Percentiles rank a stretch among this genome's conserved stretches.
Conservation (phyloP, 768 basidiomycete genomes). For the Leccinum disarticulatum region DNA sequence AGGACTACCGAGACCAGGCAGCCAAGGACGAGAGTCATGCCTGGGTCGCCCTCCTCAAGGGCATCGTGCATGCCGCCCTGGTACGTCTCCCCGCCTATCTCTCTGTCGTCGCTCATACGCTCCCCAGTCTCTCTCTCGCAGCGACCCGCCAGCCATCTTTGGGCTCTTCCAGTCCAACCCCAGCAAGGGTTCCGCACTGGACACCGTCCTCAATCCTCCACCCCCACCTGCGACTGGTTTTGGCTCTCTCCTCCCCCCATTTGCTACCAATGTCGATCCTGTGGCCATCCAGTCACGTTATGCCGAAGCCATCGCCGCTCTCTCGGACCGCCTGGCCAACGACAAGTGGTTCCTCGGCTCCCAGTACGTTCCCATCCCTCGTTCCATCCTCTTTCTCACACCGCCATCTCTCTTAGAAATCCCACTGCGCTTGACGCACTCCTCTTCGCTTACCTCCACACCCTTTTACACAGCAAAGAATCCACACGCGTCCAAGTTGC, state of each 20-base stretch:
- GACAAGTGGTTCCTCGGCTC: slow-evolving; percentile 85
- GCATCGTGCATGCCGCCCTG: slow-evolving; percentile 72
- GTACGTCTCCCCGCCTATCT: slow-evolving; percentile 37
- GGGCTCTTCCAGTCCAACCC: slow-evolving; percentile 41
- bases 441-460: slow-evolving; percentile 78
- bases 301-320: slow-evolving; percentile 66
- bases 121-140: slow-evolving; percentile 48
- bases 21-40: slow-evolving; percentile 75
- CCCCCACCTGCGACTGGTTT: slow-evolving; percentile 73
- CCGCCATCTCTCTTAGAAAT: slow-evolving; percentile 41
- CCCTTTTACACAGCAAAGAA: slow-evolving; percentile 48
- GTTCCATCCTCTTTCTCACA: slow-evolving; percentile 6
- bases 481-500: slow-evolving; percentile 61
- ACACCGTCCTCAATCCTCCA: slow-evolving; percentile 58
- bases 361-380: slow-evolving; percentile 42
- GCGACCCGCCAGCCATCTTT: slow-evolving; percentile 42
- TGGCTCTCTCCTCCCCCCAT: slow-evolving; percentile 58
- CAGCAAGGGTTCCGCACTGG: slow-evolving; percentile 36
- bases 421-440: slow-evolving; percentile 84
- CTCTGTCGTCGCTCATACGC: slow-evolving; percentile 11
- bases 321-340: slow-evolving; percentile 72
- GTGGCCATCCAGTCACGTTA: slow-evolving; percentile 56
- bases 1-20: slow-evolving; percentile 64
- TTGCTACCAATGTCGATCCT: slow-evolving; percentile 55
- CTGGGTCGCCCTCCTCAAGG: slow-evolving; percentile 80